Conservation (phyloP, 495 filamentous ascomycete species). For the Penicillium waksmanii region DNA sequence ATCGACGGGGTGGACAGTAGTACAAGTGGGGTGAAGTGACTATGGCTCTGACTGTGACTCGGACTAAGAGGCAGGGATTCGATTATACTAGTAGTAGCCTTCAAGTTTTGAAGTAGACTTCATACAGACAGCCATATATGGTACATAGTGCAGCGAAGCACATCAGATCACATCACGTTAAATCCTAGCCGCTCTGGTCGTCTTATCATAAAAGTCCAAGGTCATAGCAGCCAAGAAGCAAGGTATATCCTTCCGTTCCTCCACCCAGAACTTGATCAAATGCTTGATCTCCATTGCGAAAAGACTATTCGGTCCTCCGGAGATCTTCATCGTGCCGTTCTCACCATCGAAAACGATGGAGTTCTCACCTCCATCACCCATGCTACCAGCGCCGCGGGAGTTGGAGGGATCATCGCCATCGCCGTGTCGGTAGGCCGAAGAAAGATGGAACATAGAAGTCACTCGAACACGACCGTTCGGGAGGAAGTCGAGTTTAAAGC, state of each 20-base stretch:
- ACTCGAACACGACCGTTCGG: constrained; percentile 90
- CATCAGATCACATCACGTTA: constrained; percentile 19
- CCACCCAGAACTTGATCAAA: constrained; percentile 90
- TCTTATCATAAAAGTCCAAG: constrained; percentile 89
- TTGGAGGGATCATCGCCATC: constrained; percentile 53
- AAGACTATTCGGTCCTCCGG: constrained; percentile 80
- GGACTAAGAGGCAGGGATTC: too few species aligned
- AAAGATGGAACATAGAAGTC: constrained; percentile 76
- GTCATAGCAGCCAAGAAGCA: constrained; percentile 89
- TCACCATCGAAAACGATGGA: constrained; percentile 97
- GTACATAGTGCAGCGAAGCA: too few species aligned
- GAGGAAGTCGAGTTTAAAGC: constrained; percentile 91
- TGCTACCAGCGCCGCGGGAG: constrained; percentile 54
- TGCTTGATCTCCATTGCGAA: constrained; percentile 85
- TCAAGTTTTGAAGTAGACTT: too few species aligned
- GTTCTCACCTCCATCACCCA: constrained; percentile 65
- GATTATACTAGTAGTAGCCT: too few species aligned
- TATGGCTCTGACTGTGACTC: too few species aligned
- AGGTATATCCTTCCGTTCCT: constrained; percentile 86
- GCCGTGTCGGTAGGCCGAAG: constrained; percentile 55
- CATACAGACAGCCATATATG: too few species aligned
- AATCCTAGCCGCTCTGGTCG: constrained; percentile 56
- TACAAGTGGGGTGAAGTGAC: too few species aligned
- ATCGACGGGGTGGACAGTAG: too few species aligned
- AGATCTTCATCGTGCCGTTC: constrained; percentile 95